Base-by-base conservation (phyloP, 2,329 filamentous ascomycete species). In the Ophiostoma montium region DNA sequence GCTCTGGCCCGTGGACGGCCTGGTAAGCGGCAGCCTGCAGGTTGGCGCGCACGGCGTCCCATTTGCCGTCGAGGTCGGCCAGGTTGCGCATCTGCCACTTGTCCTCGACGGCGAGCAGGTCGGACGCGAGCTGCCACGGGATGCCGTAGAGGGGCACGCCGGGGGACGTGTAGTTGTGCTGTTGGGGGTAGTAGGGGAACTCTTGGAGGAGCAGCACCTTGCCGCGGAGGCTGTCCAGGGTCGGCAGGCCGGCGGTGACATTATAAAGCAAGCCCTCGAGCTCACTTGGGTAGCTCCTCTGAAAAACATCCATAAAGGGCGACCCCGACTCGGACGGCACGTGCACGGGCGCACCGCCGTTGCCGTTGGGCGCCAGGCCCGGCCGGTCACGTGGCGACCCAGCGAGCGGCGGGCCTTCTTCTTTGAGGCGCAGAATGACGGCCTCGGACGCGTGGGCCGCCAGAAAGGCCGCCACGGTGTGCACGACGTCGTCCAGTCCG, bases 401-500 rank as follows among this genome's bases (percentile, higher is more conserved):
- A 18, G 48, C 60, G 31, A 71, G 53, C 8, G 66, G 65, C 3
- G 51, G 44, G 11, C 63, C 67, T 53, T 74, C 71, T 46, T 72
- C 65, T 59, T 73, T 73, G 50, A 75, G 61, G 1, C 71, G 70
- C 66, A 75, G 64, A 46, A 75, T 52, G 49, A 74, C 59, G n/a
- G 67, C 60, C 57, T 73, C 69, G 12, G 63, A 62, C 0, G 71
- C 70, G 53, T 72, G 60, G 3, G 52, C 58, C 6, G 67, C 64
- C 18, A 75, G 61, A 53, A 74, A 75, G n/a, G 52, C 58, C 39
- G 68, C 67, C 49, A 74, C 60, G n/a, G 60, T 62, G 16, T 61
- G 55, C 36, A 72, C 60, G 5, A 74, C 70, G 41, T 69, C 61
- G 27, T 61, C 58, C 48, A 69, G 66, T 48, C 62, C 63, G 57